These are phyloP conservation scores for Globisporangium okanoganense DNA, from an alignment of 352 stramenopile species.

Conservation along the genomic window DNA sequence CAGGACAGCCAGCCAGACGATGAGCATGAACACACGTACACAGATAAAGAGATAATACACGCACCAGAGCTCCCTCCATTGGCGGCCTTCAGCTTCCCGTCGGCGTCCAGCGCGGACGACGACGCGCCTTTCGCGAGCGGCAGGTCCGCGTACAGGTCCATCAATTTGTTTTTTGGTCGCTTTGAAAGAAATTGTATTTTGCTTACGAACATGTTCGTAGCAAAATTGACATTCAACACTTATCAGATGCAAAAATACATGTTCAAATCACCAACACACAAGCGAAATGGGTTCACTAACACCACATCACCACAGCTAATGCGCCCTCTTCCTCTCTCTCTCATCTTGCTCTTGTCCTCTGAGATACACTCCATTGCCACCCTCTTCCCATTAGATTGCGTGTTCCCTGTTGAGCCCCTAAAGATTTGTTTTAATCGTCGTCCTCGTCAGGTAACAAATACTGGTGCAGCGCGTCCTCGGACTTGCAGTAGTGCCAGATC, in stretches of 20 bases:
- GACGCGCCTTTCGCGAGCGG: conserved; percentile 60
- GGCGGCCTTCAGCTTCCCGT: conserved; percentile 46
- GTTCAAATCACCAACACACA: background rate
- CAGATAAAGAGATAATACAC: too few relatives aligned
- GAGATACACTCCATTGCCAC: background rate
- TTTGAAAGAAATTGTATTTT: background rate
- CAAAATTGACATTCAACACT: background rate
- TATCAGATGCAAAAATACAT: conserved; percentile 1
- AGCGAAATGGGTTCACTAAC: background rate
- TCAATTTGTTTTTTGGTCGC: too few relatives aligned
- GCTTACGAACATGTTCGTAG: background rate
- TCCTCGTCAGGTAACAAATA: conserved; percentile 75
- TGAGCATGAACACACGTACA: background rate
- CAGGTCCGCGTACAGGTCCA: conserved; percentile 81
- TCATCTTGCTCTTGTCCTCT: background rate
- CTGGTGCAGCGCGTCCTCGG: conserved; percentile 70
- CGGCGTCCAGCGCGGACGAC: conserved; percentile 39
- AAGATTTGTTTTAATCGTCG: conserved; percentile 25
- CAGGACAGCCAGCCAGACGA: background rate
- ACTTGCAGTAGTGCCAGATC: conserved; percentile 85
- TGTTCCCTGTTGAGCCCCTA: background rate
- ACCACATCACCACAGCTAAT: background rate
- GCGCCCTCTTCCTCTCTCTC: background rate
- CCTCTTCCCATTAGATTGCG: background rate
- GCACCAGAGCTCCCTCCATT: conserved; percentile 22